phyloP scores from a whole-genome alignment of 2,329 filamentous ascomycete genomes.

The Ceratocystis colombiana region DNA sequence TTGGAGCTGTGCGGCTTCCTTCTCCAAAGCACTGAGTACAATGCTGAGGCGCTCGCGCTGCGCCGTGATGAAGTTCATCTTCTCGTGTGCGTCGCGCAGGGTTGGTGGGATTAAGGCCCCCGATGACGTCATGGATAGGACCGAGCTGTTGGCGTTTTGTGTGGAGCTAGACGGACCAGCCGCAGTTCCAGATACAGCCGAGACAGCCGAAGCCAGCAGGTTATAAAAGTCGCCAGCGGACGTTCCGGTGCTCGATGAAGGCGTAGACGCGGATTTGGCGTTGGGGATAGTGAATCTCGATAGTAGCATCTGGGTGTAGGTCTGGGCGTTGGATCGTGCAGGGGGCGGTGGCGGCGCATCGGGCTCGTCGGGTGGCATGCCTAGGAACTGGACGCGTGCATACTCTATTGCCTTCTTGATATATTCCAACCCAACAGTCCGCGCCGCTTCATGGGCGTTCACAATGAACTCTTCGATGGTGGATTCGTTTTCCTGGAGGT shows the following conservation, averaged over 20 bases:
- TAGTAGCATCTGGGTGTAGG: constrained; percentile 67
- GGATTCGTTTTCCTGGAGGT: constrained; percentile 73
- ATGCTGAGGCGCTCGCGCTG: constrained; percentile 69
- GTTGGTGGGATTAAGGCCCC: constrained; percentile 57
- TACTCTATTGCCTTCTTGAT: constrained; percentile 60
- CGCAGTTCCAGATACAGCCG: constrained; percentile 45
- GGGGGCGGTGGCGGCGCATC: constrained; percentile 34
- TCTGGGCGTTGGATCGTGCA: constrained; percentile 38
- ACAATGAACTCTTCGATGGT: constrained; percentile 88
- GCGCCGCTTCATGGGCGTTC: constrained; percentile 66
- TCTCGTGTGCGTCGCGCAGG: constrained; percentile 53
- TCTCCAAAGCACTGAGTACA: constrained; percentile 67
- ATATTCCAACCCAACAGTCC: constrained; percentile 65
- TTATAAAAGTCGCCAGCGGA: constrained; percentile 60
- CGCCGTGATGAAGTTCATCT: constrained; percentile 63
- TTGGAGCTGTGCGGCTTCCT: constrained; percentile 58
- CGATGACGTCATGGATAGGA: constrained; percentile 22
- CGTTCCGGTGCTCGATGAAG: constrained; percentile 33
- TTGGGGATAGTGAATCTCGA: constrained; percentile 73
- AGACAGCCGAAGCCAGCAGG: constrained; percentile 64
- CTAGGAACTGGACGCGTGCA: constrained; percentile 67
- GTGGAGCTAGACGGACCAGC: constrained; percentile 31
- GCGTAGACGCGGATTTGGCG: not conserved
- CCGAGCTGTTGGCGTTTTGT: constrained; percentile 21
- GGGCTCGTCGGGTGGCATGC: constrained; percentile 51